Base-by-base conservation (phyloP, 441 rosid genomes). In the Manihot esculenta region DNA sequence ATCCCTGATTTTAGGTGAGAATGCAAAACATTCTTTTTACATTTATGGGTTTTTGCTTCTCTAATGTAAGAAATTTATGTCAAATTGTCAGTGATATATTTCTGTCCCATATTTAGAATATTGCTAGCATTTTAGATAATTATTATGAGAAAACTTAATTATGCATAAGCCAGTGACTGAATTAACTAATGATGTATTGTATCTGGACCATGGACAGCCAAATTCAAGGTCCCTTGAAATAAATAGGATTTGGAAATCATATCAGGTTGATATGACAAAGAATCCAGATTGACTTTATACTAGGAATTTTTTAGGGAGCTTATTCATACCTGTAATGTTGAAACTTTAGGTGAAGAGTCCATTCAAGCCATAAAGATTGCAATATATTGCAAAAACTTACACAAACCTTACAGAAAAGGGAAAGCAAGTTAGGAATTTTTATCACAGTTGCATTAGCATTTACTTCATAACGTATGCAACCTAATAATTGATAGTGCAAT, bases 1-100 rank as follows among this genome's bases (percentile, higher is more conserved):
- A 88, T 94, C 71, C 95, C 97, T 42, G 78, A 66, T 48, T 88
- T 94, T 78, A 79, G 77, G 97, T 94, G 75, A 85, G 87, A 72
- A 17, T 45, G n/a, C 9, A 58, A 50, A 18, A 20, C 71, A 17
- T 73, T 54, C 47, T 42, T 55, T n/a, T 27, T 64, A 12, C 26
- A 18, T 14, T 66, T 30, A 17, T 63, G 66, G 20, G 53, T 12
- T 55, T 61, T 33, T 67, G 27, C 57, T 58, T 51, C 68, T 64
- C 23, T 17, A 23, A 20, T 33, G 7, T 13, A 33, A 53, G 47
- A 45, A 35, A 20, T 26, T 59, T 35, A 45, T 70, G 71, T 61
- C n/a, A 56, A 13, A n/a, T n/a, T n/a, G n/a, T n/a, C n/a, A n/a
- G n/a, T 58, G 20, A 27, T 62, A 27, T 69, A 41, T 67, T 10